Conservation (phyloP, 2,329 filamentous ascomycete species). For the Trichoderma sp. region DNA sequence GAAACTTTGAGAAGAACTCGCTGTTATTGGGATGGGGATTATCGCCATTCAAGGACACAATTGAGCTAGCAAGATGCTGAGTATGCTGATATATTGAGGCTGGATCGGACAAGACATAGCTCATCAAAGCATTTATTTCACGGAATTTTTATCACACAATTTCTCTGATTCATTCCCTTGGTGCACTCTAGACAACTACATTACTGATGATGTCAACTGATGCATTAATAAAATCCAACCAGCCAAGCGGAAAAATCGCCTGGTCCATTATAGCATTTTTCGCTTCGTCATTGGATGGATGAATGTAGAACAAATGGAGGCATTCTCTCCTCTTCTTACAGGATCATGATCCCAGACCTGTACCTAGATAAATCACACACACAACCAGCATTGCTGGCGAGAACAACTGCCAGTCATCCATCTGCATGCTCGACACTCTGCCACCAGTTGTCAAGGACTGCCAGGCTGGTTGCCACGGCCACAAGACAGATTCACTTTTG, state of each 20-base stretch:
- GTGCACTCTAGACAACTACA: background rate
- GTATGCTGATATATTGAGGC: background rate
- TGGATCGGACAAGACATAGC: background rate
- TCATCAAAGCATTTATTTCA: background rate
- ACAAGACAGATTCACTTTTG: background rate
- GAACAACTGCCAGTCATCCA: background rate
- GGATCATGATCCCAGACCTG: background rate
- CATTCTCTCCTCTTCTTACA: background rate
- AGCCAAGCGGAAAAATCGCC: background rate
- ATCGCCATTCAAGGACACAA: background rate
- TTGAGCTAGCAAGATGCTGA: background rate
- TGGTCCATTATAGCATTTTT: background rate
- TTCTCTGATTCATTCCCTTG: background rate
- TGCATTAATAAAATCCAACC: background rate
- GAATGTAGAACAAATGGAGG: background rate
- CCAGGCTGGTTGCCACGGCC: background rate
- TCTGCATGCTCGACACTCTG: background rate
- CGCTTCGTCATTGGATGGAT: background rate
- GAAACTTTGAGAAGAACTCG: background rate
- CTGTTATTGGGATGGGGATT: background rate
- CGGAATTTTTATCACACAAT: too few relatives aligned
- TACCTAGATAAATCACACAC: background rate
- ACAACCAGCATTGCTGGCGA: background rate
- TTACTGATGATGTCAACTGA: background rate
- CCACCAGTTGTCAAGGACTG: slow-evolving; percentile 1